These are phyloP conservation scores for Microbotryum saponariae DNA, from an alignment of 1,284 basidiomycete species.

Conservation along the genomic window DNA sequence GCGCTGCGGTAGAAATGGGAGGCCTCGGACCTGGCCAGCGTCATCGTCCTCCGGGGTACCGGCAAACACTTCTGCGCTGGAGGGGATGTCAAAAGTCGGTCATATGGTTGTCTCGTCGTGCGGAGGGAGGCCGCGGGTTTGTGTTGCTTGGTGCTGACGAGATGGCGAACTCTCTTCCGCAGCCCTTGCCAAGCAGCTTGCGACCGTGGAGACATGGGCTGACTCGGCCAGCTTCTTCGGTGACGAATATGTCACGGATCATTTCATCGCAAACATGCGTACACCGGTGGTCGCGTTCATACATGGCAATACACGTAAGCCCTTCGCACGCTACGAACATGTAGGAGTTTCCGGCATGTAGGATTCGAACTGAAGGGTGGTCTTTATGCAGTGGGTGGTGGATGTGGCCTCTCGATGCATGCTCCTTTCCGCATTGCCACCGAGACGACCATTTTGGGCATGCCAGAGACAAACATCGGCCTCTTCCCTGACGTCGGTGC, in stretches of 20 bases:
- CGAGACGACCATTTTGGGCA: constrained; percentile 84
- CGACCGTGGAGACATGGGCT: constrained; percentile 39
- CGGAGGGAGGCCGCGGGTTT: not conserved
- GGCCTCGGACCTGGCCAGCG: constrained; percentile 60
- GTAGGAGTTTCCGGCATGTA: constrained; percentile 1
- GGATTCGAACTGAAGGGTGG: not conserved
- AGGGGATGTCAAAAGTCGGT: constrained; percentile 78
- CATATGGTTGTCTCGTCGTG: not conserved
- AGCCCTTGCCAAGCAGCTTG: constrained; percentile 33
- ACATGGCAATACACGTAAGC: constrained; percentile 83
- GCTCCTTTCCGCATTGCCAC: constrained; percentile 90
- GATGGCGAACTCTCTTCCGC: not conserved
- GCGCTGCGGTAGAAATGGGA: constrained; percentile 60
- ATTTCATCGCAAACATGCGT: constrained; percentile 64
- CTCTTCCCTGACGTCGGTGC: constrained; percentile 84
- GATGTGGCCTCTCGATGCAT: constrained; percentile 80
- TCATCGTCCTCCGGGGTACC: constrained; percentile 68
- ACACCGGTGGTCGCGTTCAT: constrained; percentile 86
- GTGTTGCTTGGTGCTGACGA: not conserved
- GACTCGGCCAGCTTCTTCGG: constrained; percentile 78
- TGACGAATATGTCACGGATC: constrained; percentile 78
- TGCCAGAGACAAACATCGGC: constrained; percentile 63
- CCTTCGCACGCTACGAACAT: not conserved
- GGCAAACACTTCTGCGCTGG: constrained; percentile 87
- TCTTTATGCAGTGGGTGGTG: constrained; percentile 73